Base-by-base conservation (phyloP, 768 basidiomycete species). In the Naganishia vishniacii region DNA sequence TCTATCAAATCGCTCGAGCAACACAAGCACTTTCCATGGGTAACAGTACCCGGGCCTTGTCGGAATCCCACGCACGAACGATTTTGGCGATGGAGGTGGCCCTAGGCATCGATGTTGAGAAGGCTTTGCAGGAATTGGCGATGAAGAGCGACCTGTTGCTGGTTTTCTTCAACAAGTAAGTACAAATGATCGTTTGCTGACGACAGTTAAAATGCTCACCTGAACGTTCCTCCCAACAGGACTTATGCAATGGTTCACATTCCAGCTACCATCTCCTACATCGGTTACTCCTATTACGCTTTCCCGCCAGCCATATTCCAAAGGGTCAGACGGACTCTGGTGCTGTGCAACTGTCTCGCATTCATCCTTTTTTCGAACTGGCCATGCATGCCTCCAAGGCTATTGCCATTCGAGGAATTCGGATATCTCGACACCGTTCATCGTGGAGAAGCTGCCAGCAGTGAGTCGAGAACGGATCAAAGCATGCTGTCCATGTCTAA, bases 201-300 rank as follows among this genome's bases (percentile, higher is more conserved):
- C 11, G 25, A 41, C 23, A 25, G 13, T 40, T 31, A 8, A 31
- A n/a, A 44, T 18, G 32, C 61, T 32, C 8, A 49, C 53, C 23
- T 31, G 15, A 37, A 15, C 42, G 26, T 31, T 56, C 15, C 46
- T 4, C 1, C 26, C 28, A 37, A 3, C 48, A 73, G 72, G 51
- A 71, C 70, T 11, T 73, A 73, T 66, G 69, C 72, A 48, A 73
- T 73, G 72, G 72, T 73, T 13, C 70, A 71, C 44, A 73, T 73
- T 41, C 72, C 72, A 13, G 72, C 72, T n/a, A 73, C 72, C 0
- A 73, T 73, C 62, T 64, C 68, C 23, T 73, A 70, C 61, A 71
- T 73, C 64, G 70, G 61, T 16, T 73, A 73, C 49, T 66, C 69
- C 2, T 73, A 68, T 44, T 51, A 47, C 28, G 65, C 65, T 46